Percentiles rank a stretch among this genome's conserved stretches.
phyloP scores from a whole-genome alignment of 2,329 filamentous ascomycete genomes.

The Trichoderma harzianum region DNA sequence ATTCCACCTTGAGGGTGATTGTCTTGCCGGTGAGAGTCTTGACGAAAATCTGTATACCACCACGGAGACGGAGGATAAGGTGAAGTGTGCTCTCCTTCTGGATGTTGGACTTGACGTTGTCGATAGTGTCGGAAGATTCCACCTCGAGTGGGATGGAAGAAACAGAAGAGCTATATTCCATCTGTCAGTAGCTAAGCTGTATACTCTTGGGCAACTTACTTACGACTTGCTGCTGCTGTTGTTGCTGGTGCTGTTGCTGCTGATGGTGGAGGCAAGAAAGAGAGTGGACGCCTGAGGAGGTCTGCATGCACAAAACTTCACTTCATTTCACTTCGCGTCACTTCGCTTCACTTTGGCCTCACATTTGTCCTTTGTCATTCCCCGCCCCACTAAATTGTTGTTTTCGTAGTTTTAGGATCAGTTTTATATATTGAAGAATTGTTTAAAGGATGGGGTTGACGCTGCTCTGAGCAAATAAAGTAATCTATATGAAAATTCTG shows the following conservation, averaged over 20 bases:
- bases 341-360: too few species aligned
- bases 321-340: too few species aligned
- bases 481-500: too few species aligned
- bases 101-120: constrained; percentile 60
- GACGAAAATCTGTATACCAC: constrained; percentile 75
- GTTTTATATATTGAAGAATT: too few species aligned
- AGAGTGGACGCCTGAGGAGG: neutral
- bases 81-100: constrained; percentile 87
- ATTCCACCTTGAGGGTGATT: constrained; percentile 88
- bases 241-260: neutral
- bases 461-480: too few species aligned
- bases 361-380: too few species aligned
- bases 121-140: too few species aligned
- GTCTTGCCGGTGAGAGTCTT: constrained; percentile 92
- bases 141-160: too few species aligned
- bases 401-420: too few species aligned
- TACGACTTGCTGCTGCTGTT: neutral
- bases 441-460: too few species aligned
- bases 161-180: neutral
- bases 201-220: neutral
- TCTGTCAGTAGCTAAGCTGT: neutral
- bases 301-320: too few species aligned
- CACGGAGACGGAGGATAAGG: constrained; percentile 75
- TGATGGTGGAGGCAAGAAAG: neutral
- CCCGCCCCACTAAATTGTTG: too few species aligned